Percentiles rank a stretch among this genome's conserved stretches.
Conservation (phyloP, 805 yeast genomes). For the Saturnispora zaruensis region DNA sequence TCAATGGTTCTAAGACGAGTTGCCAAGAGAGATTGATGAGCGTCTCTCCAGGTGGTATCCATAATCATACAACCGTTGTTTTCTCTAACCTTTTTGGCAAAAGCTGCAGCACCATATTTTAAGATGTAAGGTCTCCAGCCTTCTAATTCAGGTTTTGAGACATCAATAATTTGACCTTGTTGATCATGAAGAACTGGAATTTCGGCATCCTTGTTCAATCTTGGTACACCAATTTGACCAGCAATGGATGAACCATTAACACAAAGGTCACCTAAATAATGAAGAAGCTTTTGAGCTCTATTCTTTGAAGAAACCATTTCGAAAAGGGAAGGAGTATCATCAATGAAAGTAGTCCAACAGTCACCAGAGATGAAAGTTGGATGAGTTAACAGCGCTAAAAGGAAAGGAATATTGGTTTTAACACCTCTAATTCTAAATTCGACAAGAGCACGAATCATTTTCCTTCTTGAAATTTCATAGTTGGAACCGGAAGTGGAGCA, state of each 20-base stretch:
- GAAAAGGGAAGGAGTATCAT: conserved; percentile 91
- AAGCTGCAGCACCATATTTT: conserved; percentile 78
- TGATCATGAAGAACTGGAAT: conserved; percentile 66
- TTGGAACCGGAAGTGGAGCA: conserved; percentile 80
- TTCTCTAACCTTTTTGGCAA: conserved; percentile 79
- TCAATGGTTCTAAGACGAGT: conserved; percentile 96
- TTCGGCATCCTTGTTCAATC: conserved; percentile 63
- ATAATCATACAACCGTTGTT: conserved; percentile 84
- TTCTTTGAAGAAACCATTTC: conserved; percentile 91
- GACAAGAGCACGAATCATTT: conserved; percentile 93
- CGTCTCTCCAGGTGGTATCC: conserved; percentile 99
- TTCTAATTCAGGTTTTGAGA: conserved; percentile 44
- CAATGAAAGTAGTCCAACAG: conserved; percentile 68
- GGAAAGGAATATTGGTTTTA: conserved; percentile 95
- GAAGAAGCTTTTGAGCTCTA: conserved; percentile 90
- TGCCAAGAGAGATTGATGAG: conserved; percentile 95
- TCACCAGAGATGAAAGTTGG: conserved; percentile 85
- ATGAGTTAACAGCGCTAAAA: conserved; percentile 83
- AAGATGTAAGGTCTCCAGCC: conserved; percentile 92
- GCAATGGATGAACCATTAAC: conserved; percentile 94
- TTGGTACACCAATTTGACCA: conserved; percentile 93
- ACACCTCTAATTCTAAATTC: conserved; percentile 99
- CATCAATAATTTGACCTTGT: conserved; percentile 47
- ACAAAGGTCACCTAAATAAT: conserved; percentile 85
- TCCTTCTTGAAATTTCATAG: conserved; percentile 95